phyloP scores from a whole-genome alignment of 306 rosid species.

The Oemleria cerasiformis region DNA sequence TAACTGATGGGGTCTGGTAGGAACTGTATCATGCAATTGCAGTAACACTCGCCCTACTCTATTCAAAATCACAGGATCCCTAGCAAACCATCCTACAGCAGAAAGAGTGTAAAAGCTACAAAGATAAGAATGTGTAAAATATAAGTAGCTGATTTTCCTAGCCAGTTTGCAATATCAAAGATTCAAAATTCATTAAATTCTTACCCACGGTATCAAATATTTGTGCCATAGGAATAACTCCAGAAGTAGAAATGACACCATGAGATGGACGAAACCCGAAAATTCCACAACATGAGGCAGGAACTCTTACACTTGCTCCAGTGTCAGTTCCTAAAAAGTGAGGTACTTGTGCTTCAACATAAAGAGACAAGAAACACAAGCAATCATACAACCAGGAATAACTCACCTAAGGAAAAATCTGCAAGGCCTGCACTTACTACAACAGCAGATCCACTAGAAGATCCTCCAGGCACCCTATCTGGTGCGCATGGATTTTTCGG shows the following conservation, averaged over 20 bases:
- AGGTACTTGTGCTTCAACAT: slow-evolving; percentile 11
- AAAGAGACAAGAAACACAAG: slow-evolving; percentile 10
- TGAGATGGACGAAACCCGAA: slow-evolving; percentile 93
- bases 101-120: slow-evolving; percentile 30
- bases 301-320: slow-evolving; percentile 92
- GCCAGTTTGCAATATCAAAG: background rate
- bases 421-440: slow-evolving; percentile 82
- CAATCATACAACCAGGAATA: slow-evolving; percentile 20
- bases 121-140: no score
- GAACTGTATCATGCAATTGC: slow-evolving; percentile 36
- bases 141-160: background rate
- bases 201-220: slow-evolving; percentile 90
- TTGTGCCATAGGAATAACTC: slow-evolving; percentile 86
- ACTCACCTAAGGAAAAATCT: slow-evolving; percentile 77
- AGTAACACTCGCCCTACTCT: slow-evolving; percentile 62
- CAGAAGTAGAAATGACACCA: slow-evolving; percentile 52
- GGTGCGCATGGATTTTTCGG: slow-evolving; percentile 45
- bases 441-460: slow-evolving; percentile 62
- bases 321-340: slow-evolving; percentile 74
- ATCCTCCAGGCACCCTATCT: slow-evolving; percentile 59
- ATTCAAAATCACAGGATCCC: slow-evolving; percentile 63
- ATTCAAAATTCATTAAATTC: slow-evolving; percentile 9
- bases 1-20: slow-evolving; percentile 47
- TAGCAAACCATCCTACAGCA: slow-evolving; percentile 86
- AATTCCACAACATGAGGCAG: slow-evolving; percentile 89